Conservation (phyloP, 495 filamentous ascomycete species). For the Aspergillus sclerotioniger region DNA sequence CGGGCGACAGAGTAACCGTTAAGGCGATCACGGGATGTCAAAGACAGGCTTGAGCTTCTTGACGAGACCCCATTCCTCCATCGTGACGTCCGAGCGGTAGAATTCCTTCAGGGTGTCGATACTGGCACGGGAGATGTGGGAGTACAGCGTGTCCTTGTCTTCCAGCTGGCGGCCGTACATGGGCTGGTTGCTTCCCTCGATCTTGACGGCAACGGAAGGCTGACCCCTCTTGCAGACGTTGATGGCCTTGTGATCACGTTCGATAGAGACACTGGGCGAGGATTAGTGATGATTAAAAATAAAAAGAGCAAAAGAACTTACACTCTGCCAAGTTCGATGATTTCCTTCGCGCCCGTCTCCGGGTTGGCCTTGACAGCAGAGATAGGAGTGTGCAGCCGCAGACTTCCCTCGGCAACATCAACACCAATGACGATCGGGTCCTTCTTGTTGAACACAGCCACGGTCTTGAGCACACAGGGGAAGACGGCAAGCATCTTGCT, state of each 20-base stretch:
- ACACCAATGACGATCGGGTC: conserved; percentile 94
- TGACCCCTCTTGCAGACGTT: conserved; percentile 90
- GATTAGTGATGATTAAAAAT: conserved; percentile 8
- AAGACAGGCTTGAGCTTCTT: conserved; percentile 94
- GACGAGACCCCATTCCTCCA: conserved; percentile 89
- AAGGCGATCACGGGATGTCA: conserved; percentile 59
- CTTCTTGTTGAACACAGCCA: conserved; percentile 98
- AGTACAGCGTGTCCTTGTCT: conserved; percentile 87
- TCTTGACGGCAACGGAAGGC: conserved; percentile 95
- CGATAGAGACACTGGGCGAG: conserved; percentile 74
- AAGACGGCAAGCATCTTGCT: conserved; percentile 94
- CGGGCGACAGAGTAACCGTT: background rate
- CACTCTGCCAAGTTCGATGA: conserved; percentile 88
- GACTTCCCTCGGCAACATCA: conserved; percentile 85
- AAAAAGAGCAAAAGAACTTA: conserved; percentile 52
- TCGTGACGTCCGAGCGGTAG: conserved; percentile 84
- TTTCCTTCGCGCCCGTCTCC: conserved; percentile 74
- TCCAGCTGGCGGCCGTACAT: conserved; percentile 94
- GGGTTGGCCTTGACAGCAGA: conserved; percentile 78
- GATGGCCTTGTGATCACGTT: conserved; percentile 96
- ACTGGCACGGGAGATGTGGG: conserved; percentile 75
- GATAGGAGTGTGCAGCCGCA: conserved; percentile 84
- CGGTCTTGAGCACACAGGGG: conserved; percentile 83
- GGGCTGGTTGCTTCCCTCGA: conserved; percentile 93
- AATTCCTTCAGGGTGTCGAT: conserved; percentile 97